These are phyloP conservation scores for Xylariaceae sp. DNA, from an alignment of 2,329 filamentous ascomycete species.

Conservation along the genomic window DNA sequence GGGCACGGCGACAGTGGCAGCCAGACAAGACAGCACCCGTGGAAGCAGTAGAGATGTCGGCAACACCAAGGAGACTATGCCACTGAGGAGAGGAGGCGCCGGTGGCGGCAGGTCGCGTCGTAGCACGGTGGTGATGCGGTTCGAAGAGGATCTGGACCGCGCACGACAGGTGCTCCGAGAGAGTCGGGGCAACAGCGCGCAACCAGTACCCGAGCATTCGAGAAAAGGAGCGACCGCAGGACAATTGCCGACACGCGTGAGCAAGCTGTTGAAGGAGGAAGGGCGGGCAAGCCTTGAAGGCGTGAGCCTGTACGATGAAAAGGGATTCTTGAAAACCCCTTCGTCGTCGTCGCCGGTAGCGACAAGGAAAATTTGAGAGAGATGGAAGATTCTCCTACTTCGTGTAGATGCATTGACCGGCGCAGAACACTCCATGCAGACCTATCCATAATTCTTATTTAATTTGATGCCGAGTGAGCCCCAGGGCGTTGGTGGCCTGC, in stretches of 20 bases:
- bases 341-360: neutral
- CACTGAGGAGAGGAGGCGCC: conserved; percentile 2
- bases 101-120: conserved; percentile 11
- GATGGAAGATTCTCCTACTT: conserved; percentile 3
- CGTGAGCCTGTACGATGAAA: conserved; percentile 23
- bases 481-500: no score
- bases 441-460: conserved; percentile 6
- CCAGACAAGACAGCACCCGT: neutral
- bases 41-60: neutral
- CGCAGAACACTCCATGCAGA: no score
- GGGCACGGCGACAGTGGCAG: neutral
- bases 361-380: neutral
- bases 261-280: conserved; percentile 13
- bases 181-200: conserved; percentile 9
- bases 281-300: conserved; percentile 17
- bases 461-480: neutral
- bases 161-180: conserved; percentile 11
- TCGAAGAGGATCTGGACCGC: conserved; percentile 14
- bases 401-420: conserved; percentile 10
- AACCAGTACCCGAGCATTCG: conserved; percentile 3
- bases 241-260: conserved; percentile 11
- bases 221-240: neutral
- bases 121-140: conserved; percentile 19
- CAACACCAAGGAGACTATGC: neutral
- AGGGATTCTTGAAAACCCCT: conserved; percentile 23